A percentile compares a stretch with the other conserved stretches of the same genome.
These are phyloP conservation scores for Trapa bicornis DNA, from an alignment of 345 rosid species.

Conservation along the genomic window DNA sequence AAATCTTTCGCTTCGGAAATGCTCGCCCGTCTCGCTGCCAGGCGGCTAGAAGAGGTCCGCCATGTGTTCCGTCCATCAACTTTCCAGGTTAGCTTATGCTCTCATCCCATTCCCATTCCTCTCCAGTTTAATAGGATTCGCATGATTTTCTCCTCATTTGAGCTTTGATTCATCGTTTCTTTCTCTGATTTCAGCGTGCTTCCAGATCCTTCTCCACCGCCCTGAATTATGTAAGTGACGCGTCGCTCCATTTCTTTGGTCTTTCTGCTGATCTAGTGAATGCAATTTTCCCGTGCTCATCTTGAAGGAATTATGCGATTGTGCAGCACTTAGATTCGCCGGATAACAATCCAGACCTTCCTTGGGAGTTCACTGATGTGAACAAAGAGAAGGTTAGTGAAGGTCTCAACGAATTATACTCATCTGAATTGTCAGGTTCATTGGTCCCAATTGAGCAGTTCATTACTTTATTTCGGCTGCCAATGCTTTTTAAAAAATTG, in stretches of 20 bases:
- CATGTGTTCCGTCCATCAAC: slow-evolving; percentile 45
- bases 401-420: not conserved
- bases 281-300: not conserved
- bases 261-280: not conserved
- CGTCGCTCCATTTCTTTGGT: not conserved
- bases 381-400: slow-evolving; percentile 52
- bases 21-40: slow-evolving; percentile 67
- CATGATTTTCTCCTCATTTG: slow-evolving; percentile 1
- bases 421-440: not conserved
- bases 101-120: slow-evolving; percentile 14
- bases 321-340: slow-evolving; percentile 77
- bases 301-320: not conserved
- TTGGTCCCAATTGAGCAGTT: not conserved
- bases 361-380: slow-evolving; percentile 64
- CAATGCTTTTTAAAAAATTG: not conserved
- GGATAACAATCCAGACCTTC: slow-evolving; percentile 81
- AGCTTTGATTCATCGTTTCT: slow-evolving; percentile 1
- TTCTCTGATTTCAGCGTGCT: slow-evolving; percentile 19
- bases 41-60: slow-evolving; percentile 75
- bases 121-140: slow-evolving; percentile 5
- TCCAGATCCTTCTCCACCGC: slow-evolving; percentile 79
- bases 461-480: not conserved
- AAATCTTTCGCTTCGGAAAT: slow-evolving; percentile 25
- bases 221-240: slow-evolving; percentile 62
- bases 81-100: not conserved